A percentile compares a stretch with the other conserved stretches of the same genome.
Conservation (phyloP, 2,329 filamentous ascomycete species). For the Aspergillus jensenii region DNA sequence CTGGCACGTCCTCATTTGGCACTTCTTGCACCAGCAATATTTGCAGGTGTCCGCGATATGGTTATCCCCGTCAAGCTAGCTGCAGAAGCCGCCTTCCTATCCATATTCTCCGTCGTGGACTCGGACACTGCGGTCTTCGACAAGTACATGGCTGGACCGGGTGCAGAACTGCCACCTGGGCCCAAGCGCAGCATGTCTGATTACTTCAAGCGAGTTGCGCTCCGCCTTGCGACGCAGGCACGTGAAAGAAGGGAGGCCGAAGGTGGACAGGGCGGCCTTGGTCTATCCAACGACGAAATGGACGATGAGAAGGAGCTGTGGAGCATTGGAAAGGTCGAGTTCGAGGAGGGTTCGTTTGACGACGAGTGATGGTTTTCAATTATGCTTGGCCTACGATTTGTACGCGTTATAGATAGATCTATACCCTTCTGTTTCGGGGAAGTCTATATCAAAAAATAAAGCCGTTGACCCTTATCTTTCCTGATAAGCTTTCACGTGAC, state of each 20-base stretch:
- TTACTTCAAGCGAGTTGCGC: conserved; percentile 92
- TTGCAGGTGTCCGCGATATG: conserved; percentile 83
- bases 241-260: conserved; percentile 89
- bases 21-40: conserved; percentile 78
- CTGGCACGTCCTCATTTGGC: conserved; percentile 78
- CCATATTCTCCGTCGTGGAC: conserved; percentile 85
- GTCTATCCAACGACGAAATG: conserved; percentile 82
- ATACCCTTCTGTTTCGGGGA: conserved; percentile 22
- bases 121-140: conserved; percentile 85
- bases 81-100: conserved; percentile 90
- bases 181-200: conserved; percentile 90
- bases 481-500: conserved; percentile 2
- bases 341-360: conserved; percentile 57
- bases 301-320: conserved; percentile 96
- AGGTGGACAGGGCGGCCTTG: conserved; percentile 81
- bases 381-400: conserved; percentile 14
- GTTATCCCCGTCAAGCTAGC: conserved; percentile 95
- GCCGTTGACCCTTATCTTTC: neutral
- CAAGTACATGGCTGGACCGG: conserved; percentile 75
- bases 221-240: conserved; percentile 81
- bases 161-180: conserved; percentile 65
- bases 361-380: conserved; percentile 30
- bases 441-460: conserved; percentile 12
- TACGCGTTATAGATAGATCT: conserved; percentile 24
- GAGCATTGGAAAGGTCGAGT: conserved; percentile 88